Percentiles rank a stretch among this genome's conserved stretches.
Conservation (phyloP, 495 filamentous ascomycete genomes). For the Aspergillus bertholletiae region DNA sequence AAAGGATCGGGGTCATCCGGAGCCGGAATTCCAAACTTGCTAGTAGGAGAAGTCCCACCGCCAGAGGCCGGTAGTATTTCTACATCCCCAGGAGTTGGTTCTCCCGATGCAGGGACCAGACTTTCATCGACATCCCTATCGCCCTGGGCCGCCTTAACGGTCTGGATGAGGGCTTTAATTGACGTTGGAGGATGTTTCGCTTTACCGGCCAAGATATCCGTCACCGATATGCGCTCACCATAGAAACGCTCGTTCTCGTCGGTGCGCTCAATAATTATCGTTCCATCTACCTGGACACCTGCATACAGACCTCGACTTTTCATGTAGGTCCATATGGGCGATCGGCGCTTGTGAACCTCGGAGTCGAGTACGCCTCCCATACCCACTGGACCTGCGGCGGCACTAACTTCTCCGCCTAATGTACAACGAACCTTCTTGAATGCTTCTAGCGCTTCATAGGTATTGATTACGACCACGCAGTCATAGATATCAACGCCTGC, state of each 20-base stretch:
- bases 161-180: slow-evolving; percentile 65
- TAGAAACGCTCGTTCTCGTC: slow-evolving; percentile 93
- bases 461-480: slow-evolving; percentile 87
- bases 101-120: slow-evolving; percentile 49
- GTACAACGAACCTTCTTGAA: slow-evolving; percentile 76
- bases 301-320: slow-evolving; percentile 84
- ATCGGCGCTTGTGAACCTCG: slow-evolving; percentile 63
- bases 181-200: slow-evolving; percentile 62
- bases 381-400: slow-evolving; percentile 76
- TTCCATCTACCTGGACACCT: slow-evolving; percentile 78
- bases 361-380: slow-evolving; percentile 69
- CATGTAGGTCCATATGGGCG: slow-evolving; percentile 83
- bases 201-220: slow-evolving; percentile 79
- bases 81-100: slow-evolving; percentile 67
- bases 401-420: slow-evolving; percentile 73
- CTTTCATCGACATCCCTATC: slow-evolving; percentile 65
- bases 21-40: slow-evolving; percentile 72
- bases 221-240: slow-evolving; percentile 64
- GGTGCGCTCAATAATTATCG: slow-evolving; percentile 75
- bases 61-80: slow-evolving; percentile 45
- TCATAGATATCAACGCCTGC: slow-evolving; percentile 92
- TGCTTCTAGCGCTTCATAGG: slow-evolving; percentile 69
- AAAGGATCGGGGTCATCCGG: slow-evolving; percentile 78
- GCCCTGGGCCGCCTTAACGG: slow-evolving; percentile 82
- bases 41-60: slow-evolving; percentile 4